Evolutionary conservation across 2,329 filamentous ascomycete species (phyloP).

Genomic region (Fusarium heterosporum): DNA sequence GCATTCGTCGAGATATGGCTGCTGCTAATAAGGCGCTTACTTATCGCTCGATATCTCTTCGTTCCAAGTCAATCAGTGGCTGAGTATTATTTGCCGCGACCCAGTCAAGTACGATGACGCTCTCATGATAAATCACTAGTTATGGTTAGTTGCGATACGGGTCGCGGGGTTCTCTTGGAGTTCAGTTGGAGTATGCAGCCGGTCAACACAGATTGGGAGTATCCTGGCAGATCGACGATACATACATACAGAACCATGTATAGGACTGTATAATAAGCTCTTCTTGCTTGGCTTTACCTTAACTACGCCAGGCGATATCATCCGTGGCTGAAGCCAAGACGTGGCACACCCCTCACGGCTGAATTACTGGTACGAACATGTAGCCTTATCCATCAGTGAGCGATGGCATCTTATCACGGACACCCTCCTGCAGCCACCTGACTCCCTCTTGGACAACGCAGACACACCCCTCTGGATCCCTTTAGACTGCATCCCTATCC

Average conservation of each 20-base stretch:
- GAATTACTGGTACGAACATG: slow-evolving; percentile 5
- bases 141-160: slow-evolving; percentile 33
- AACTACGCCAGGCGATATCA: slow-evolving; percentile 6
- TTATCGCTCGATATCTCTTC: slow-evolving; percentile 34
- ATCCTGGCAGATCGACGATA: slow-evolving; percentile 39
- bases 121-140: slow-evolving; percentile 30
- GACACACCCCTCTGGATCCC: slow-evolving; percentile 27
- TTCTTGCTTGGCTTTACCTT: not conserved
- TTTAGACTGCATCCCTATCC: slow-evolving; percentile 8
- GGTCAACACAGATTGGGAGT: slow-evolving; percentile 40
- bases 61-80: slow-evolving; percentile 15
- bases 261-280: not conserved
- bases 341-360: slow-evolving; percentile 24
- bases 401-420: slow-evolving; percentile 36
- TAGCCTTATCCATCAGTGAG: slow-evolving; percentile 22
- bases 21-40: slow-evolving; percentile 22
- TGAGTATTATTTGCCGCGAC: slow-evolving; percentile 12
- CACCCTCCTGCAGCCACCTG: slow-evolving; percentile 23
- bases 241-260: slow-evolving; percentile 17
- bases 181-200: slow-evolving; percentile 38
- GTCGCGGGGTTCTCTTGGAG: slow-evolving; percentile 15
- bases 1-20: slow-evolving; percentile 23
- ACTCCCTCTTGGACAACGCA: slow-evolving; percentile 35
- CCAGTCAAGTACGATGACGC: slow-evolving; percentile 40
- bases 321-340: slow-evolving; percentile 27